Conservation (phyloP, 2,329 filamentous ascomycete species). For the Botrytis paeoniae region DNA sequence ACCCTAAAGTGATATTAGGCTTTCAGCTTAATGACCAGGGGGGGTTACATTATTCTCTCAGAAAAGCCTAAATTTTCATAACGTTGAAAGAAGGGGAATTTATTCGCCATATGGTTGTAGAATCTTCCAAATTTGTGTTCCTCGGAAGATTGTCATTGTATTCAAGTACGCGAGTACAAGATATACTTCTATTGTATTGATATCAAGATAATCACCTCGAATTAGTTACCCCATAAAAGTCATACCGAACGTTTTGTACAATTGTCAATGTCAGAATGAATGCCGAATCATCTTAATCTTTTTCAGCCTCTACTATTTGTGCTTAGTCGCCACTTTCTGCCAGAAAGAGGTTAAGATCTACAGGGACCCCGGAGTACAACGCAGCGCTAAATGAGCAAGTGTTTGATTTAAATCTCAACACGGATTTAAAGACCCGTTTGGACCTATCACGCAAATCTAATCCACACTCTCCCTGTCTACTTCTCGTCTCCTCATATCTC, state of each 20-base stretch:
- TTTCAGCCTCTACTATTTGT: neutral
- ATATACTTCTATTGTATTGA: neutral
- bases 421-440: neutral
- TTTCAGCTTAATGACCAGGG: neutral
- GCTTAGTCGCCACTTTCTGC: neutral
- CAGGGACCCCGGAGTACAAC: neutral
- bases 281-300: neutral
- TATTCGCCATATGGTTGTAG: neutral
- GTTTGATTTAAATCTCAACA: conserved; percentile 1
- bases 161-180: neutral
- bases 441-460: conserved; percentile 1
- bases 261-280: neutral
- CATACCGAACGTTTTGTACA: neutral
- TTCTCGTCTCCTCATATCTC: neutral
- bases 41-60: neutral
- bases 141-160: conserved; percentile 3
- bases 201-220: neutral
- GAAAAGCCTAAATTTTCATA: neutral
- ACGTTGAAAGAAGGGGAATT: neutral
- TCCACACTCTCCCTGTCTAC: neutral
- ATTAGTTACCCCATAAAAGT: neutral
- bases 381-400: neutral
- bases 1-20: neutral
- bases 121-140: neutral
- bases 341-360: neutral